Base-by-base conservation (phyloP, 306 rosid genomes). In the Lupinus albus region DNA sequence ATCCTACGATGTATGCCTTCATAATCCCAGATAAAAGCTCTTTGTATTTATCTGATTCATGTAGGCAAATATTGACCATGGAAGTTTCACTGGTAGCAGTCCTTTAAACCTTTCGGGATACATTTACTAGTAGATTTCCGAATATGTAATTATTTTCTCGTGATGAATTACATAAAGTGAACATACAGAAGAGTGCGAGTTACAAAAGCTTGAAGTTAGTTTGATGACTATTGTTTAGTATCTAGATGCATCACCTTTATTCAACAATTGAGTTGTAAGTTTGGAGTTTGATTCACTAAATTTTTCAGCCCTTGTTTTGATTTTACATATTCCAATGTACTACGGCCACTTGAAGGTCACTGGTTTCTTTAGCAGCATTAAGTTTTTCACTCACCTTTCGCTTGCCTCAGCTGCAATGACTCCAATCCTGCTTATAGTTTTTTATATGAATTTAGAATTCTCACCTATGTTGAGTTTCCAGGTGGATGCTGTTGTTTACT, bases 401-500 rank as follows among this genome's bases (percentile, higher is more conserved):
- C 30, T 1, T 25, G 44, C 38, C 47, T 56, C 20, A 57, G 15
- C 68, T 66, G 25, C 20, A 67, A 25, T 57, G 52, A 14, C 11
- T 36, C 4, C 52, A 10, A 15, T 76, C 20, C 58, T 25, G 12
- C 45, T 13, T 47, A 9, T 14, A 14, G 15, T 38, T 67, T 9
- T 53, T 12, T 11, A 14, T 11, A 25, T 70, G 15, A 30, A 64
- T 65, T 68, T 14, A 49, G 70, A 67, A 54, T 61, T 72, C 51
- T 76, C 61, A 80, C 28, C 8, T 41, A 7, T 56, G 54, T 35
- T 56, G 52, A 51, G 7, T 77, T 25, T 78, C 14, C 70, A 89
- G 92, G 96, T 89, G 66, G 96, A 89, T 76, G 92, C 91, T 39
- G 92, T 89, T 15, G 87, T 89, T 20, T 86, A 86, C 82, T 78